phyloP scores from a whole-genome alignment of 495 filamentous ascomycete genomes.

The Hyaloscypha finlandica region DNA sequence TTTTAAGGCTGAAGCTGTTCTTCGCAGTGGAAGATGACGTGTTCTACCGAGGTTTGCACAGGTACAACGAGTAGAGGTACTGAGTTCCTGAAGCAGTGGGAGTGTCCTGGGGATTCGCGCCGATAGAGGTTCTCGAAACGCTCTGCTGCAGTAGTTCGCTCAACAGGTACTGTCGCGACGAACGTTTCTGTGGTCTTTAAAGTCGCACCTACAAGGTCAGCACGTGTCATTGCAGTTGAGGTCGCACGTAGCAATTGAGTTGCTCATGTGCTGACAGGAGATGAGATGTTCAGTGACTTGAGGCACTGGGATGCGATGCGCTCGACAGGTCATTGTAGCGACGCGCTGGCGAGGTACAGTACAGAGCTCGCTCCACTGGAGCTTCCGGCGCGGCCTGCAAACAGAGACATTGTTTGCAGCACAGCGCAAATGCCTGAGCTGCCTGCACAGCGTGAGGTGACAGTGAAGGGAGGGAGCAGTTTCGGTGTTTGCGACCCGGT shows the following conservation, averaged over 20 bases:
- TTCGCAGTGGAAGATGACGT: constrained; percentile 28
- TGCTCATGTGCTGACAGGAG: constrained; percentile 26
- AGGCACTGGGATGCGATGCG: neutral
- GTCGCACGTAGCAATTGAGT: constrained; percentile 31
- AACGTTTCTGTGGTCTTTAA: constrained; percentile 32
- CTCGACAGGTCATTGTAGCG: constrained; percentile 24
- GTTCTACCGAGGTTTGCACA: constrained; percentile 32
- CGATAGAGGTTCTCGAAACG: constrained; percentile 29
- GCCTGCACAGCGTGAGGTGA: constrained; percentile 25
- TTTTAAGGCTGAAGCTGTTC: constrained; percentile 29
- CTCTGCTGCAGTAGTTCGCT: constrained; percentile 32
- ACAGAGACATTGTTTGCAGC: constrained; percentile 29
- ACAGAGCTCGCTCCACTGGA: constrained; percentile 1
- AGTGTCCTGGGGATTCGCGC: constrained; percentile 22
- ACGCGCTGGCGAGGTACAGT: constrained; percentile 26
- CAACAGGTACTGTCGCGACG: constrained; percentile 25
- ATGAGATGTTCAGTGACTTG: constrained; percentile 20
- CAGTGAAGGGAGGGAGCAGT: constrained; percentile 30
- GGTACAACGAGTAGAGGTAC: constrained; percentile 29
- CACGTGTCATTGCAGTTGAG: constrained; percentile 36
- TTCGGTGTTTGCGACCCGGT: constrained; percentile 29
- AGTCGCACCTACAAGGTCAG: constrained; percentile 33
- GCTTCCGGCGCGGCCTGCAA: constrained; percentile 14
- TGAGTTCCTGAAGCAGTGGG: constrained; percentile 17
- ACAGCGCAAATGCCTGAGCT: constrained; percentile 6